Evolutionary conservation across 192 early-diverging fungal genomes (phyloP).

Genomic region (Entomortierella parvispora): DNA sequence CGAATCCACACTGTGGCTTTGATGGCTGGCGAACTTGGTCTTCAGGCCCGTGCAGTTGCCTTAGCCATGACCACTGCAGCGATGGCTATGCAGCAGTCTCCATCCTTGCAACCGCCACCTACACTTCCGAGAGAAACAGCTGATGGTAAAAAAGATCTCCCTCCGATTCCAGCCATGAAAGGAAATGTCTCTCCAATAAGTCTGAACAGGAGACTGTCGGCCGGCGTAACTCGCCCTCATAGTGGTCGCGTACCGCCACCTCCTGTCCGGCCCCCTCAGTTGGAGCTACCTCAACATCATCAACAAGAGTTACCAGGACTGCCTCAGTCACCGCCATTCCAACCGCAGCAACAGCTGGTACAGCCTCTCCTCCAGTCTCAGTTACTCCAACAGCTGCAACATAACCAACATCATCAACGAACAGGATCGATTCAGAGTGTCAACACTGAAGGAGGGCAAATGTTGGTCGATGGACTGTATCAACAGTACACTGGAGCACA

Average conservation of each 20-base stretch:
- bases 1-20: conserved; percentile 13
- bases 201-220: background rate
- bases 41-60: conserved; percentile 3
- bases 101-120: background rate
- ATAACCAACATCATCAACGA: background rate
- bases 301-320: background rate
- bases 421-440: conserved; percentile 3
- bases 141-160: too few species aligned
- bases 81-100: background rate
- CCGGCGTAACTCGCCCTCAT: background rate
- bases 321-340: background rate
- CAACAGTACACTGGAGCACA: conserved; percentile 13
- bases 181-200: background rate
- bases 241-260: conserved; percentile 1
- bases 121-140: too few species aligned
- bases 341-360: background rate
- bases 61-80: background rate
- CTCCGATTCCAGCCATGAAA: background rate
- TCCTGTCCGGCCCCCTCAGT: background rate
- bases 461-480: conserved; percentile 1
- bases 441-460: conserved; percentile 8
- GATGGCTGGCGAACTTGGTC: conserved; percentile 17
- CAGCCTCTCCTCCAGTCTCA: background rate
- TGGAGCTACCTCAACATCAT: background rate
- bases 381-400: background rate